These are phyloP conservation scores for Amaranthus hypochondriacus DNA, from an alignment of 148 eudicot species.

Conservation along the genomic window DNA sequence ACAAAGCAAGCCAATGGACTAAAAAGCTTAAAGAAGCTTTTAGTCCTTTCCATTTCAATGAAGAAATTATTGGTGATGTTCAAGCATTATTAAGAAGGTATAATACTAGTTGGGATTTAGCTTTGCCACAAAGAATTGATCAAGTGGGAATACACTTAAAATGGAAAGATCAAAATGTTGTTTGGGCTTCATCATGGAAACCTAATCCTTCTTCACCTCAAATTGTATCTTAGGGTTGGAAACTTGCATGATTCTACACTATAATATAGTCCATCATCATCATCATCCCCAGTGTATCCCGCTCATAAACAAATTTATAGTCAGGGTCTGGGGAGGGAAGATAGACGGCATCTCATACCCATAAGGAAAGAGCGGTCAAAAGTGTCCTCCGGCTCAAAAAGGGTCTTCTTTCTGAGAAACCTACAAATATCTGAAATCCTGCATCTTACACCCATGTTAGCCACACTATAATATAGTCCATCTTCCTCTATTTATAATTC, in stretches of 20 bases:
- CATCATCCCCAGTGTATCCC: too few species aligned
- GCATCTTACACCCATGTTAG: too few species aligned
- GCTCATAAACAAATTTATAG: too few species aligned
- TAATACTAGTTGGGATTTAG: slow-evolving; percentile 17
- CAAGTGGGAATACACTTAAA: slow-evolving; percentile 25
- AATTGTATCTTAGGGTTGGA: neutral
- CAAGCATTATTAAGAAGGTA: slow-evolving; percentile 31
- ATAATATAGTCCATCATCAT: too few species aligned
- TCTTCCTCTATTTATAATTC: slow-evolving; percentile 5
- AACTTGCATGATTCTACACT: neutral
- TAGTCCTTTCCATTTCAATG: slow-evolving; percentile 18
- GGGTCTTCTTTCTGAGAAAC: too few species aligned
- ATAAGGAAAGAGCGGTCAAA: too few species aligned
- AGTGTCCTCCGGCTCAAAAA: too few species aligned
- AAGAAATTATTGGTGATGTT: slow-evolving; percentile 29
- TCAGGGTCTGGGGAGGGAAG: too few species aligned
- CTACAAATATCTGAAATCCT: too few species aligned
- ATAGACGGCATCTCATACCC: too few species aligned
- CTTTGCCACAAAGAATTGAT: slow-evolving; percentile 18
- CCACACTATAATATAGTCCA: neutral
- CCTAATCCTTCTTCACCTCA: slow-evolving; percentile 5
- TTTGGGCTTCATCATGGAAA: slow-evolving; percentile 33
- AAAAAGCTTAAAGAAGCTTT: slow-evolving; percentile 20
- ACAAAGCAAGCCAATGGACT: slow-evolving; percentile 22
- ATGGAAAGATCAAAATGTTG: slow-evolving; percentile 24